Percentiles rank a stretch among this genome's conserved stretches.
phyloP scores from a whole-genome alignment of 169 alveolate genomes.

The Eimeria sp. region DNA sequence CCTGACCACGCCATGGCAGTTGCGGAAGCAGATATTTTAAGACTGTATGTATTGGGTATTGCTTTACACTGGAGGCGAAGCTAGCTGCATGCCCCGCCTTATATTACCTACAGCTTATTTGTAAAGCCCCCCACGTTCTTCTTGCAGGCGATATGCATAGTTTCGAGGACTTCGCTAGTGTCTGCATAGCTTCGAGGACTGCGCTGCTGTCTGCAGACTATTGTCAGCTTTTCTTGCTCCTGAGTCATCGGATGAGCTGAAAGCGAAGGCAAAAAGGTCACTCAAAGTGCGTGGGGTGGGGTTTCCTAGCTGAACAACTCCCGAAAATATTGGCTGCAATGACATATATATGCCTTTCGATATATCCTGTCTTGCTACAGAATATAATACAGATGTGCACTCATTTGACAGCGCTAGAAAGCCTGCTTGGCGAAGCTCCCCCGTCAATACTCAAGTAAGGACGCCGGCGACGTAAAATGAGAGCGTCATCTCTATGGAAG shows the following conservation, averaged over 20 bases:
- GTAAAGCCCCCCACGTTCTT: background rate
- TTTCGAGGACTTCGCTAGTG: background rate
- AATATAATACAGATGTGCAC: slow-evolving; percentile 96
- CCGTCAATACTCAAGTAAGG: slow-evolving; percentile 93
- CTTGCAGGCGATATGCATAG: background rate
- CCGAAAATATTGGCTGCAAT: background rate
- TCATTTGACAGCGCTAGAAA: slow-evolving; percentile 96
- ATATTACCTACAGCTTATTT: background rate
- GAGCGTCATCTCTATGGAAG: no score
- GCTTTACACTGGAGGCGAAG: background rate
- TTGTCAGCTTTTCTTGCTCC: slow-evolving; percentile 89
- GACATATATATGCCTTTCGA: background rate
- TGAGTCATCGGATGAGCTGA: slow-evolving; percentile 94
- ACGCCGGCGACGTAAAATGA: background rate
- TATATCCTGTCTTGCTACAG: slow-evolving; percentile 11
- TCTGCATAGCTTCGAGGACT: background rate
- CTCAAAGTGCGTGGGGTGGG: slow-evolving; percentile 87
- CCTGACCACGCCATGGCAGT: slow-evolving; percentile 97
- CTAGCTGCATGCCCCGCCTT: background rate
- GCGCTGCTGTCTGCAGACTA: slow-evolving; percentile 76
- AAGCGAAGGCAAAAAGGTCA: slow-evolving; percentile 96
- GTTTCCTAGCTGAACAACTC: background rate
- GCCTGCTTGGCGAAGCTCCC: slow-evolving; percentile 95
- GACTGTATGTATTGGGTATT: slow-evolving; percentile 60
- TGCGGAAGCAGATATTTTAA: slow-evolving; percentile 95